Evolutionary conservation across 2,329 filamentous ascomycete species (phyloP).

Genomic region (Botrytis elliptica): DNA sequence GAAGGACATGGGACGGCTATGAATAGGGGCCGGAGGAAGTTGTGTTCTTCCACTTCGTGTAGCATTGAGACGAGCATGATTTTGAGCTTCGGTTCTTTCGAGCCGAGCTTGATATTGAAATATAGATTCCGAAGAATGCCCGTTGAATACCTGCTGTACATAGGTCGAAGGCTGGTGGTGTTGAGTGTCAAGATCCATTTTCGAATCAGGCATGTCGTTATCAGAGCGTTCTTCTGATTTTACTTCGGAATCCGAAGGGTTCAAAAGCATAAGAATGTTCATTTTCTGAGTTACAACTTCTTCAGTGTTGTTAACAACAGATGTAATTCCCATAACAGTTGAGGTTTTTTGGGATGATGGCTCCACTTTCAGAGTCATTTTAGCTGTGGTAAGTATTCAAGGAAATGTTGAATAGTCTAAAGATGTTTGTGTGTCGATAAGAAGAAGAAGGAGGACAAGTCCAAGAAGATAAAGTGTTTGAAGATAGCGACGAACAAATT

Average conservation of each 20-base stretch:
- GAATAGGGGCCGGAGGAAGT: conserved; percentile 5
- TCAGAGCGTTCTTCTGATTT: not conserved
- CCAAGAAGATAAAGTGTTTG: not conserved
- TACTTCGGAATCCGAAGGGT: not conserved
- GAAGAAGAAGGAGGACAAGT: not conserved
- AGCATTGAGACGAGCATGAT: not conserved
- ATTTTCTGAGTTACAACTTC: not conserved
- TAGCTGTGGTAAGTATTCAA: not conserved
- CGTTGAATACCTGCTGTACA: not conserved
- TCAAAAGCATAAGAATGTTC: conserved; percentile 11
- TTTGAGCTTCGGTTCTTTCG: not conserved
- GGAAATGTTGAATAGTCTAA: not conserved
- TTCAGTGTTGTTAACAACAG: not conserved
- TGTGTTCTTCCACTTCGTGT: conserved; percentile 7
- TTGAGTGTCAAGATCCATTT: not conserved
- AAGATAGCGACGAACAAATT: not conserved
- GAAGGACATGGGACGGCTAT: not conserved
- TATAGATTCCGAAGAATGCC: not conserved
- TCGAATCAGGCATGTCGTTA: not conserved
- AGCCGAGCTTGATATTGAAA: not conserved
- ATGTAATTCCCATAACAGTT: conserved; percentile 14
- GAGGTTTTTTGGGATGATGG: not conserved
- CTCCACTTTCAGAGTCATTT: not conserved
- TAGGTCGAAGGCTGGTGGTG: conserved; percentile 8
- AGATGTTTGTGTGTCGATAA: not conserved